Conservation (phyloP, 2,329 filamentous ascomycete genomes). For the Neodidymelliopsis sp. region DNA sequence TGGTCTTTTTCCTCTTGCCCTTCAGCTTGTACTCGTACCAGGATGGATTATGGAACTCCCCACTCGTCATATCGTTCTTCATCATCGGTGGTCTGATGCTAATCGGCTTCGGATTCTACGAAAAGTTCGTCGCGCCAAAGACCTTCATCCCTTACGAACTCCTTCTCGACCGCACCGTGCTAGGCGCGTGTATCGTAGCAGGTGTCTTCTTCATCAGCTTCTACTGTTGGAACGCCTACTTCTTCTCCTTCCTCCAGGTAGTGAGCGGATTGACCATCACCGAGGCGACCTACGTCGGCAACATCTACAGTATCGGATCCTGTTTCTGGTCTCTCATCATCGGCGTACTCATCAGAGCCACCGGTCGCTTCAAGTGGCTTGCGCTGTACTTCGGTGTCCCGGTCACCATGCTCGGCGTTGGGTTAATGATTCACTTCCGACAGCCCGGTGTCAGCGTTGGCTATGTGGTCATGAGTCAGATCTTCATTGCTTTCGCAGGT, state of each 20-base stretch:
- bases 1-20: constrained; percentile 72
- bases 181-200: constrained; percentile 61
- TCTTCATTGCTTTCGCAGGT: constrained; percentile 39
- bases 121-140: constrained; percentile 49
- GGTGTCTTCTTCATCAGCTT: constrained; percentile 41
- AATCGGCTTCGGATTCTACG: constrained; percentile 49
- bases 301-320: constrained; percentile 46
- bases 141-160: constrained; percentile 56
- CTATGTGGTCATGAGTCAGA: constrained; percentile 47
- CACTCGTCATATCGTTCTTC: constrained; percentile 50
- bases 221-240: constrained; percentile 50
- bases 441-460: constrained; percentile 38
- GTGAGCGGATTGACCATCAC: constrained; percentile 42
- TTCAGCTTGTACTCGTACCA: constrained; percentile 61
- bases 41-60: constrained; percentile 42
- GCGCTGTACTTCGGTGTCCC: constrained; percentile 37
- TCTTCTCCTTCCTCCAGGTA: constrained; percentile 51
- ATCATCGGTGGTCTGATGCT: constrained; percentile 47
- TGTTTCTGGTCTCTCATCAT: constrained; percentile 33
- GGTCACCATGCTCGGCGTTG: constrained; percentile 36
- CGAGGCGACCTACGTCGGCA: constrained; percentile 45
- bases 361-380: constrained; percentile 34
- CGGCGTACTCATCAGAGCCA: constrained; percentile 31
- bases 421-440: constrained; percentile 46
- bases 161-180: constrained; percentile 58